phyloP scores from a whole-genome alignment of 2,329 filamentous ascomycete genomes.

The Apiospora kogelbergensis region DNA sequence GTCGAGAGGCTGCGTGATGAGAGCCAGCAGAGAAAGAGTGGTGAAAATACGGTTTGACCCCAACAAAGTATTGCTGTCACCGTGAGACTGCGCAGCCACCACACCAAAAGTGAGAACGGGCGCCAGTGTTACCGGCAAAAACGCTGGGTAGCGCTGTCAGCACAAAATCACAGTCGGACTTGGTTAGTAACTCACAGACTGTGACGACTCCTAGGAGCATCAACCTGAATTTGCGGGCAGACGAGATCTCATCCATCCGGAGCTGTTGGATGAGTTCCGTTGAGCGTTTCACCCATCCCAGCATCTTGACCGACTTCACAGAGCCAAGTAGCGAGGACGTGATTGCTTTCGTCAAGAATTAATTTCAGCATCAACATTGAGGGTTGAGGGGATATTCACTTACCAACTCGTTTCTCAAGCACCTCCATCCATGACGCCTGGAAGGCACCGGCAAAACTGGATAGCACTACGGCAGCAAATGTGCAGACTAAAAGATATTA shows the following conservation, averaged over 20 bases:
- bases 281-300: slow-evolving; percentile 11
- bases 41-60: slow-evolving; percentile 13
- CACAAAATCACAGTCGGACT: accelerated
- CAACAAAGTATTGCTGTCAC: neutral
- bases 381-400: neutral
- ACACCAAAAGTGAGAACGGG: slow-evolving; percentile 12
- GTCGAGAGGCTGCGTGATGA: slow-evolving; percentile 14
- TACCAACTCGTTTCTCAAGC: slow-evolving; percentile 13
- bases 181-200: slow-evolving; percentile 1
- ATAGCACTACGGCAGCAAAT: neutral
- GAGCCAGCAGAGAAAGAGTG: slow-evolving; percentile 10
- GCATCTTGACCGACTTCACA: slow-evolving; percentile 16
- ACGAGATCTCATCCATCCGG: slow-evolving; percentile 12
- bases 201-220: slow-evolving; percentile 14
- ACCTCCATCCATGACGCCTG: slow-evolving; percentile 14
- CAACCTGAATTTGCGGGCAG: slow-evolving; percentile 11
- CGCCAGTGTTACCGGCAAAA: slow-evolving; percentile 12
- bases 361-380: neutral
- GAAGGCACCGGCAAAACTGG: slow-evolving; percentile 12
- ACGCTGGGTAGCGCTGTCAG: slow-evolving; percentile 8
- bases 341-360: neutral
- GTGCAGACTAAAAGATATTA: too few relatives aligned
- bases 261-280: slow-evolving; percentile 10
- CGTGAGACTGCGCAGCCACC: neutral
- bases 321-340: slow-evolving; percentile 14